A percentile compares a stretch with the other conserved stretches of the same genome.
Evolutionary conservation across 1,284 basidiomycete genomes (phyloP).

Genomic region (Pyrrhoderma noxium): DNA sequence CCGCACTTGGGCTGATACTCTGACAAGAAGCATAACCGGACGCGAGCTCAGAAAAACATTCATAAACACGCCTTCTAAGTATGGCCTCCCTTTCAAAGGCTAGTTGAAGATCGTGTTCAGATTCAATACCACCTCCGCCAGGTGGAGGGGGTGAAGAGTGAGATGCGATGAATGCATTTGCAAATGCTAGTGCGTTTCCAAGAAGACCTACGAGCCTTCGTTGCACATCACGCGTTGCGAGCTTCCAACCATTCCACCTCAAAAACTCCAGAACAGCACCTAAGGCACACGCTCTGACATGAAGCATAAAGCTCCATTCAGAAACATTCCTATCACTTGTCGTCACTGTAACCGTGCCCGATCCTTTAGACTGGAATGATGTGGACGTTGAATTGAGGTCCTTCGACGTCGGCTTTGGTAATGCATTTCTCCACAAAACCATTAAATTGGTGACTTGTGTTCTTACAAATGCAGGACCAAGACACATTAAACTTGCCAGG

Average conservation of each 20-base stretch:
- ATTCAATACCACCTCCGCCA: slow-evolving; percentile 4
- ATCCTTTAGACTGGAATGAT: not conserved
- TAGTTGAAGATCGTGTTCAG: slow-evolving; percentile 21
- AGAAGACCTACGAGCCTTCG: slow-evolving; percentile 82
- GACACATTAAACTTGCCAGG: slow-evolving; percentile 84
- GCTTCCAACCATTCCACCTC: slow-evolving; percentile 62
- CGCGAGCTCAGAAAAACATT: slow-evolving; percentile 75
- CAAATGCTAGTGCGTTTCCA: slow-evolving; percentile 86
- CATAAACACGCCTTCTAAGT: slow-evolving; percentile 78
- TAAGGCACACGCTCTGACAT: slow-evolving; percentile 87
- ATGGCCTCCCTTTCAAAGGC: slow-evolving; percentile 70
- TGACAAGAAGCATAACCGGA: not conserved
- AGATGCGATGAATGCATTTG: slow-evolving; percentile 52
- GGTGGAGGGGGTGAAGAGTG: not conserved
- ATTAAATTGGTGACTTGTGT: slow-evolving; percentile 89
- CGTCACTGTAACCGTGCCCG: slow-evolving; percentile 35
- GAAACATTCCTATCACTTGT: slow-evolving; percentile 59
- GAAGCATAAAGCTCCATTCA: slow-evolving; percentile 91
- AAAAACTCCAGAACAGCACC: slow-evolving; percentile 87
- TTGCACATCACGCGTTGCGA: slow-evolving; percentile 89
- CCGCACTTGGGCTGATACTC: not conserved
- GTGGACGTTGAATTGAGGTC: slow-evolving; percentile 34
- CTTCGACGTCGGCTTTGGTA: slow-evolving; percentile 90
- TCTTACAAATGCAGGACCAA: slow-evolving; percentile 91
- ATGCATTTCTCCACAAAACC: slow-evolving; percentile 93